These are phyloP conservation scores for Suhomyces bokatorum DNA, from an alignment of 1,139 yeast genomes.

Conservation along the genomic window DNA sequence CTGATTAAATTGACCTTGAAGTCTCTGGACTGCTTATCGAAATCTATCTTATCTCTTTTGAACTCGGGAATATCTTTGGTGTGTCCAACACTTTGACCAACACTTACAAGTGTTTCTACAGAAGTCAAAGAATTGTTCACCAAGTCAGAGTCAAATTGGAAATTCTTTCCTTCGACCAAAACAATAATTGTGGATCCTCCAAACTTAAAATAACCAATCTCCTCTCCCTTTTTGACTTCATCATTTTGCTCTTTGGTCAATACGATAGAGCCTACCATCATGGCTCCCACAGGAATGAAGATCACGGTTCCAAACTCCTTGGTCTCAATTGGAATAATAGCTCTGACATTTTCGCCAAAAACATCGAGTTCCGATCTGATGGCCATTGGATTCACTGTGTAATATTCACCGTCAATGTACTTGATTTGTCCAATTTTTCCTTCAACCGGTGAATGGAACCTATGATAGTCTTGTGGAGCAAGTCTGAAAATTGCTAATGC, in stretches of 20 bases:
- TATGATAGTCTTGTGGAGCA: conserved; percentile 96
- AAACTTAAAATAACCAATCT: conserved; percentile 90
- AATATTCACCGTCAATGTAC: conserved; percentile 83
- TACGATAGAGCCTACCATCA: conserved; percentile 96
- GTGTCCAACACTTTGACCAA: conserved; percentile 93
- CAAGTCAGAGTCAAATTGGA: conserved; percentile 72
- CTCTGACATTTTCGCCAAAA: conserved; percentile 86
- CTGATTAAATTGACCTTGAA: conserved; percentile 56
- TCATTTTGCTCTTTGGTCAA: conserved; percentile 68
- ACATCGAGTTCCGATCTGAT: conserved; percentile 85
- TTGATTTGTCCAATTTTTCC: conserved; percentile 69
- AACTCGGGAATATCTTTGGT: conserved; percentile 50
- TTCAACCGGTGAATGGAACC: conserved; percentile 86
- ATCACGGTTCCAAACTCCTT: conserved; percentile 73
- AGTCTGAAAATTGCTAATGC: conserved; percentile 77
- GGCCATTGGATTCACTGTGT: conserved; percentile 98
- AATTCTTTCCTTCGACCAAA: conserved; percentile 39
- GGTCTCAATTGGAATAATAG: conserved; percentile 73
- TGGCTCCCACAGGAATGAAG: conserved; percentile 88
- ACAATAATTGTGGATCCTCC: conserved; percentile 89
- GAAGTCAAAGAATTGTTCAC: conserved; percentile 63
- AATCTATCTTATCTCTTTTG: conserved; percentile 48
- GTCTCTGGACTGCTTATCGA: conserved; percentile 50
- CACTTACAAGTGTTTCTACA: conserved; percentile 80
- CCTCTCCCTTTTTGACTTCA: conserved; percentile 66